Conservation (phyloP, 176 grass and related monocot species). For the Phyllostachys edulis region DNA sequence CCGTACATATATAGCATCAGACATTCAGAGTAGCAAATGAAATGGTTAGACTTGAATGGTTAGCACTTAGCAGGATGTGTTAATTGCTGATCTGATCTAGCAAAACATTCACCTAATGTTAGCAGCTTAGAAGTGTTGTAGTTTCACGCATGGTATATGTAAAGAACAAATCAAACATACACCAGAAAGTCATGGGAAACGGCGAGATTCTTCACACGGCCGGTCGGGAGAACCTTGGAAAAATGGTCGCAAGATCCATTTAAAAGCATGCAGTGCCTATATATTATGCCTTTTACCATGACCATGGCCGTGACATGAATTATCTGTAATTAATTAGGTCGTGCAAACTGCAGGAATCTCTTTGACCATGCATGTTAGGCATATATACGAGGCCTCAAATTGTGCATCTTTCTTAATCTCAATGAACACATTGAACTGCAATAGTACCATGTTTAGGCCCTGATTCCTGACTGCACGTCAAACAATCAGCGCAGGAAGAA, state of each 20-base stretch:
- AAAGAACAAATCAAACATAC: background rate
- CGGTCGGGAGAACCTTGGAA: constrained; percentile 5
- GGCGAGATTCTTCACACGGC: background rate
- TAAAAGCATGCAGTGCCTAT: background rate
- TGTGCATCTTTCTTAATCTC: background rate
- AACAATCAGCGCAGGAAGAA: background rate
- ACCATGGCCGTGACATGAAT: background rate
- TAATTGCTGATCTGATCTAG: background rate
- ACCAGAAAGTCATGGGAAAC: background rate
- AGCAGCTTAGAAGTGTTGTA: background rate
- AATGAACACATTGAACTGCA: background rate
- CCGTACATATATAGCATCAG: background rate
- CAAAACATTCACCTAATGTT: background rate
- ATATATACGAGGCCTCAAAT: background rate
- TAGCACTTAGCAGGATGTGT: background rate
- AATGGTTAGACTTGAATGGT: background rate
- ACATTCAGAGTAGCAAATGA: background rate
- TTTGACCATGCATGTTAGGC: background rate
- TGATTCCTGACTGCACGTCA: background rate
- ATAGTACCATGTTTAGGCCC: background rate
- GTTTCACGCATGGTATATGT: background rate
- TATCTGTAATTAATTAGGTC: background rate
- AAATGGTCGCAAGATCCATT: background rate
- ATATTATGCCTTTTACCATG: background rate
- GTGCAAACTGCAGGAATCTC: constrained; percentile 17